Evolutionary conservation across 179 eudicot species (phyloP).

Genomic region (Silene coronaria): DNA sequence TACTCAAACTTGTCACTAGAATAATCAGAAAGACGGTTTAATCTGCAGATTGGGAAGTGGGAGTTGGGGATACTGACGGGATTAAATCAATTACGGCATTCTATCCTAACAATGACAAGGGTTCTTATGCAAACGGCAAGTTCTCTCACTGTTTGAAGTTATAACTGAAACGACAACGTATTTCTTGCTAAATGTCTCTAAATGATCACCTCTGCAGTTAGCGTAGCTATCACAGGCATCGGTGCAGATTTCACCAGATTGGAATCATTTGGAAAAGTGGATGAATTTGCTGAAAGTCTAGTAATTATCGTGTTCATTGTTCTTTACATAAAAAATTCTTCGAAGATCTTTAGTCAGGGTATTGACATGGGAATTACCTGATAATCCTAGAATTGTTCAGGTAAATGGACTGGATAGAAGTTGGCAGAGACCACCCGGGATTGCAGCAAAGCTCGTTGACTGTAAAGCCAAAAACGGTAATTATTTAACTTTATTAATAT

Average conservation of each 20-base stretch:
- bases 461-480: constrained; percentile 63
- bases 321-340: not conserved
- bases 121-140: constrained; percentile 67
- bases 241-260: constrained; percentile 89
- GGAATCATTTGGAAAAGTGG: constrained; percentile 94
- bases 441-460: constrained; percentile 76
- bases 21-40: too few species aligned
- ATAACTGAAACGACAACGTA: not conserved
- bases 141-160: not conserved
- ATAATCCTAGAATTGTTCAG: constrained; percentile 27
- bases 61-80: constrained; percentile 60
- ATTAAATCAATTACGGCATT: constrained; percentile 67
- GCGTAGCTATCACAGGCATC: constrained; percentile 69
- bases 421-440: constrained; percentile 93
- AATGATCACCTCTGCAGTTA: constrained; percentile 44
- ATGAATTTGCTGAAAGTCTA: constrained; percentile 85
- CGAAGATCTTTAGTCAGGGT: not conserved
- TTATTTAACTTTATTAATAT: too few species aligned
- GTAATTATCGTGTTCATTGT: constrained; percentile 14
- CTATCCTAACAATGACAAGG: constrained; percentile 47
- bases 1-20: too few species aligned
- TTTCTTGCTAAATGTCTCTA: not conserved
- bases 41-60: constrained; percentile 77
- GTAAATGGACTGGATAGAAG: constrained; percentile 92
- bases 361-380: constrained; percentile 1